phyloP scores from a whole-genome alignment of 176 grass and related monocot species.

The Cenchrus fungigraminus region DNA sequence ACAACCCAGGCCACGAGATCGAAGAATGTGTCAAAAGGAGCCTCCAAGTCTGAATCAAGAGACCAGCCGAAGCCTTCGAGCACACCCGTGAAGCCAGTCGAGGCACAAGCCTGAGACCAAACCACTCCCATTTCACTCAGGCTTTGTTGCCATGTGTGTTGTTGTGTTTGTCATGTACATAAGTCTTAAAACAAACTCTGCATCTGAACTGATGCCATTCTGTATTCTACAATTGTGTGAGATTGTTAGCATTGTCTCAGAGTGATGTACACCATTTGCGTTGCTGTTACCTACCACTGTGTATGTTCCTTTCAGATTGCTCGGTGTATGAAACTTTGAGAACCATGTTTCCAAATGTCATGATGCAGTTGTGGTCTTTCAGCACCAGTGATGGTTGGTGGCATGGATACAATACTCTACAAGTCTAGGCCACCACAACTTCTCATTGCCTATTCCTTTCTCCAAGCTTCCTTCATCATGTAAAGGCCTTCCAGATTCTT shows the following conservation, averaged over 20 bases:
- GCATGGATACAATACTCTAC: not conserved
- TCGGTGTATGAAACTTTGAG: not conserved
- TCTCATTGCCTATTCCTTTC: not conserved
- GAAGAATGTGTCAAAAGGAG: slow-evolving; percentile 23
- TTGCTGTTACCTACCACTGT: slow-evolving; percentile 2
- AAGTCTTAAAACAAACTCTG: not conserved
- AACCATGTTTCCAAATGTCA: not conserved
- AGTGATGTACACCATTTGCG: not conserved
- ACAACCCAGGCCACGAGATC: not conserved
- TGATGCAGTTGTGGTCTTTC: slow-evolving; percentile 1
- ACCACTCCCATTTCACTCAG: not conserved
- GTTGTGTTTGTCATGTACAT: slow-evolving; percentile 38
- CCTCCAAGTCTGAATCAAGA: slow-evolving; percentile 40
- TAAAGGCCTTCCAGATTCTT: slow-evolving; percentile 38
- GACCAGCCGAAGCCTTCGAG: slow-evolving; percentile 6
- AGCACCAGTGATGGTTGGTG: slow-evolving; percentile 1
- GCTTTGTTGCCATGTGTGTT: slow-evolving; percentile 6
- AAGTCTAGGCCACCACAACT: not conserved
- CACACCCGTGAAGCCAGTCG: slow-evolving; percentile 18
- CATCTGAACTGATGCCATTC: slow-evolving; percentile 21
- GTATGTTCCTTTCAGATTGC: not conserved
- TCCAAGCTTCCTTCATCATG: slow-evolving; percentile 24
- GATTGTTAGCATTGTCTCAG: not conserved
- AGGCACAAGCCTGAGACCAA: slow-evolving; percentile 39
- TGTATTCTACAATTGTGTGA: not conserved